Conservation (phyloP, 2,329 filamentous ascomycete genomes). For the Didymosphaeria variabile region DNA sequence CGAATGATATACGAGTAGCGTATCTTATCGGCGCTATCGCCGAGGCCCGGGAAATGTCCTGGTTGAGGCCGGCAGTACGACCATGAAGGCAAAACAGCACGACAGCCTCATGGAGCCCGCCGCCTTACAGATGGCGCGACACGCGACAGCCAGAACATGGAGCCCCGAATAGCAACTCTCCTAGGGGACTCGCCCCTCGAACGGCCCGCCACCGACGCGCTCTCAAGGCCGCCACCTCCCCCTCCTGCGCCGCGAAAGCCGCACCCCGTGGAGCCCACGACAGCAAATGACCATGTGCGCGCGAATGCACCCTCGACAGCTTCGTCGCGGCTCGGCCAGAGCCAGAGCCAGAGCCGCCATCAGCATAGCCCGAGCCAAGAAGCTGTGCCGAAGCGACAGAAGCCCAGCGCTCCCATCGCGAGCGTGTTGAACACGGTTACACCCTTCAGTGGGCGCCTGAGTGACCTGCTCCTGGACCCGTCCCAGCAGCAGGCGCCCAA, state of each 20-base stretch:
- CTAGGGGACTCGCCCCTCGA: slow-evolving; percentile 30
- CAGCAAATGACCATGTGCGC: slow-evolving; percentile 21
- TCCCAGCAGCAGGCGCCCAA: slow-evolving; percentile 30
- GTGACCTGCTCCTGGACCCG: slow-evolving; percentile 38
- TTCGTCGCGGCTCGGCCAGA: slow-evolving; percentile 14
- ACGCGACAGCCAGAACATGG: slow-evolving; percentile 23
- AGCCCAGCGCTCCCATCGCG: slow-evolving; percentile 46
- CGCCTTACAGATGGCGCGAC: slow-evolving; percentile 10
- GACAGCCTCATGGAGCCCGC: not conserved
- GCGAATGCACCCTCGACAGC: slow-evolving; percentile 17
- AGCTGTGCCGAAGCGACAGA: slow-evolving; percentile 16
- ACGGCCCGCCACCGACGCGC: slow-evolving; percentile 26
- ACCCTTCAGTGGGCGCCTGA: slow-evolving; percentile 41
- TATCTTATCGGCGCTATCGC: not conserved
- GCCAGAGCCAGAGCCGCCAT: slow-evolving; percentile 8
- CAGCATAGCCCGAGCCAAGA: slow-evolving; percentile 3
- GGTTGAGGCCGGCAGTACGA: not conserved
- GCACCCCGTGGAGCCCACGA: slow-evolving; percentile 27
- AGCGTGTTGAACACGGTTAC: slow-evolving; percentile 44
- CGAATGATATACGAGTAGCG: no score
- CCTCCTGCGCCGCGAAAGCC: slow-evolving; percentile 19
- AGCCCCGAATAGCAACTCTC: slow-evolving; percentile 41
- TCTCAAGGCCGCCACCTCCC: slow-evolving; percentile 16
- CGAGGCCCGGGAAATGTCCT: not conserved
- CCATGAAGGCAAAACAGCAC: not conserved